Percentiles rank a stretch among this genome's conserved stretches.
Conservation (phyloP, 2,329 filamentous ascomycete species). For the Aspergillus arachidicola region DNA sequence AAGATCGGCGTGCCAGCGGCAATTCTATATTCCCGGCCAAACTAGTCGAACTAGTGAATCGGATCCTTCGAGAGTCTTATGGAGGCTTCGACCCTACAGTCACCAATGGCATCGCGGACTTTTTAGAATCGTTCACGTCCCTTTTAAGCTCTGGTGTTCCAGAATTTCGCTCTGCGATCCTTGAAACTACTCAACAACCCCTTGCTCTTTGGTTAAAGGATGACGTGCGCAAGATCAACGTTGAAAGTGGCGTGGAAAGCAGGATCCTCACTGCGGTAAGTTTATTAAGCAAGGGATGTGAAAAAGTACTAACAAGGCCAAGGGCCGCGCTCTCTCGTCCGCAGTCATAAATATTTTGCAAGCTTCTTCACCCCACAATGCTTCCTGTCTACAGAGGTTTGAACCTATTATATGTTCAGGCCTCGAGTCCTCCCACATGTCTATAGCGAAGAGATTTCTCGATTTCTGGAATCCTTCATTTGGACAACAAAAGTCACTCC, state of each 20-base stretch:
- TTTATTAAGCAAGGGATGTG: slow-evolving; percentile 15
- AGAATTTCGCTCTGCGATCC: slow-evolving; percentile 56
- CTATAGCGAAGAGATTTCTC: slow-evolving; percentile 55
- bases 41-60: slow-evolving; percentile 63
- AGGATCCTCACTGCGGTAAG: slow-evolving; percentile 39
- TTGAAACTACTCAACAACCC: slow-evolving; percentile 61
- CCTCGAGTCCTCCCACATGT: slow-evolving; percentile 55
- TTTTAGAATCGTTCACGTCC: slow-evolving; percentile 57
- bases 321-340: slow-evolving; percentile 38
- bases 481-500: slow-evolving; percentile 58
- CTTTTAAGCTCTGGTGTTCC: slow-evolving; percentile 56
- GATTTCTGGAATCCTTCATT: slow-evolving; percentile 72
- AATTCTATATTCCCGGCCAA: slow-evolving; percentile 46
- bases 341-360: slow-evolving; percentile 36
- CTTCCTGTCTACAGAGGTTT: slow-evolving; percentile 52
- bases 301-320: slow-evolving; percentile 23
- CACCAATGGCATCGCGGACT: slow-evolving; percentile 43
- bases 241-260: slow-evolving; percentile 31
- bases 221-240: slow-evolving; percentile 28
- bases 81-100: slow-evolving; percentile 43
- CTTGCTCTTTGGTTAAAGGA: slow-evolving; percentile 41
- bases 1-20: not conserved
- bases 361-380: slow-evolving; percentile 29
- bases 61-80: slow-evolving; percentile 61
- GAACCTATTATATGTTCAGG: slow-evolving; percentile 55